phyloP scores from a whole-genome alignment of 2,329 filamentous ascomycete species.

The Periconia sp. region DNA sequence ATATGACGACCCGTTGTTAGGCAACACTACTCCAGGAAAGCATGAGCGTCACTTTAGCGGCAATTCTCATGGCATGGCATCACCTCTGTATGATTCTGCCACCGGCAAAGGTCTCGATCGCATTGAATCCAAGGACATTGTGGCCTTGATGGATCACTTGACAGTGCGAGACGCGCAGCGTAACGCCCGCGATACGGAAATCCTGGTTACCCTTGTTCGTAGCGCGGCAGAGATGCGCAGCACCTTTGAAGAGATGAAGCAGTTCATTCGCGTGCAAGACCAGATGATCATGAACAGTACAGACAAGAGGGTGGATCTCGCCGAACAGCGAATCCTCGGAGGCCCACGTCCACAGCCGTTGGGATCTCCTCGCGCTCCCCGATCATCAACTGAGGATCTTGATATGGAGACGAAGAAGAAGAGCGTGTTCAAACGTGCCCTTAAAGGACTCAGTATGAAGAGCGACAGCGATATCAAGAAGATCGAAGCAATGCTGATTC shows the following conservation, averaged over 20 bases:
- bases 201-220: slow-evolving; percentile 88
- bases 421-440: slow-evolving; percentile 90
- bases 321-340: slow-evolving; percentile 77
- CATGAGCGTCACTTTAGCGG: slow-evolving; percentile 75
- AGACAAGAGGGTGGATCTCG: slow-evolving; percentile 85
- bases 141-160: slow-evolving; percentile 96
- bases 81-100: slow-evolving; percentile 85
- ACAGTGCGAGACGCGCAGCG: slow-evolving; percentile 96
- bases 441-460: slow-evolving; percentile 86
- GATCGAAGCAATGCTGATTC: slow-evolving; percentile 72
- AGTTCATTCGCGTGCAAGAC: slow-evolving; percentile 86
- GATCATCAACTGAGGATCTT: slow-evolving; percentile 54
- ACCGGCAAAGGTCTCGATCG: slow-evolving; percentile 85
- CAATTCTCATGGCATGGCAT: slow-evolving; percentile 87
- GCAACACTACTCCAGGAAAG: slow-evolving; percentile 43
- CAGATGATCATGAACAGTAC: slow-evolving; percentile 83
- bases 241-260: slow-evolving; percentile 93
- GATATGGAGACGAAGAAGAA: slow-evolving; percentile 75
- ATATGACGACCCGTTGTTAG: slow-evolving; percentile 46
- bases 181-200: slow-evolving; percentile 94
- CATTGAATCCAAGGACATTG: slow-evolving; percentile 95
- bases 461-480: slow-evolving; percentile 83
- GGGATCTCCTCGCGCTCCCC: slow-evolving; percentile 61
- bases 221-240: slow-evolving; percentile 96
- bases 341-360: slow-evolving; percentile 83